Evolutionary conservation across 139 green algal genomes (phyloP).

Genomic region (Limnomonas spitsbergensis): DNA sequence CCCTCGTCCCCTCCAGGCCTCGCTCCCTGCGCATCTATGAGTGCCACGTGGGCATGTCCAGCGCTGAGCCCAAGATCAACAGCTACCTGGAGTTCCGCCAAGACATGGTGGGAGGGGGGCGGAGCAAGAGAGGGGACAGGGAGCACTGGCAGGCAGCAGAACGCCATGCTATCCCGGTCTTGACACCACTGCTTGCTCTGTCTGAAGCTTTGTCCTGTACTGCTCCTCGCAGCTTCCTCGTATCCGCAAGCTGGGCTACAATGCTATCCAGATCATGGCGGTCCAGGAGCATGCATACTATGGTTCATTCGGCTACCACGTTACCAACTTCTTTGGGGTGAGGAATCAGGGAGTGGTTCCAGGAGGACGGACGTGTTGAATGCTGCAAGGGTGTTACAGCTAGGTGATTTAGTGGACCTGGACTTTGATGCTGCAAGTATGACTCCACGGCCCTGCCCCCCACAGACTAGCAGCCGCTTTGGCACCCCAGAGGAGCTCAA

Average conservation of each 20-base stretch:
- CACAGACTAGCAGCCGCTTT: conserved; percentile 70
- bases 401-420: no score
- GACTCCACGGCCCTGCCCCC: background rate
- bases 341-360: conserved; percentile 9
- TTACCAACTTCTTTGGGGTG: conserved; percentile 97
- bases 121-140: background rate
- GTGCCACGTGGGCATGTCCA: conserved; percentile 97
- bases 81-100: conserved; percentile 91
- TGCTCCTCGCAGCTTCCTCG: conserved; percentile 77
- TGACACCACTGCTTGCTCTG: no score
- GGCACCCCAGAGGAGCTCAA: conserved; percentile 98
- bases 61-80: conserved; percentile 74
- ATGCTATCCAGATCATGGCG: conserved; percentile 99
- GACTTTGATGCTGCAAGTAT: no score
- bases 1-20: conserved; percentile 62
- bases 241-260: conserved; percentile 93
- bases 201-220: no score
- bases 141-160: background rate
- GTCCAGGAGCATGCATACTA: conserved; percentile 73
- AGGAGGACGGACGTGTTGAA: no score
- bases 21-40: conserved; percentile 95
- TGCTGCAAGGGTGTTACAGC: no score
- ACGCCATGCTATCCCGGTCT: no score
- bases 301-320: conserved; percentile 94
- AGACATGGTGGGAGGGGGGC: background rate